phyloP scores from a whole-genome alignment of 2,329 filamentous ascomycete genomes.

The Thielaviopsis musarum region DNA sequence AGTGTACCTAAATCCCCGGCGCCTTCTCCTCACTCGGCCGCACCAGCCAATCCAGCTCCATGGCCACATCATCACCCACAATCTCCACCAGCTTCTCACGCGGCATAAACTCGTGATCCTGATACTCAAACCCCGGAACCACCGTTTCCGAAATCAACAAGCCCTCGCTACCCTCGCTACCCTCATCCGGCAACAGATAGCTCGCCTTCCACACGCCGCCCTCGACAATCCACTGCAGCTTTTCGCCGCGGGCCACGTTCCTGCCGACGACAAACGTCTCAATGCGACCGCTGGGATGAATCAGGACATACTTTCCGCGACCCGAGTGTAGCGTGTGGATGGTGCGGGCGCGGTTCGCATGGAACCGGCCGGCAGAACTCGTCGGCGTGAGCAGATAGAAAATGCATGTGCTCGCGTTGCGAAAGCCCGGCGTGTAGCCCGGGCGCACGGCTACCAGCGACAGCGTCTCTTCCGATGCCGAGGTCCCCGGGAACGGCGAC shows the following conservation, averaged over 20 bases:
- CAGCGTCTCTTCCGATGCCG: slow-evolving; percentile 22
- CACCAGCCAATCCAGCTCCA: slow-evolving; percentile 31
- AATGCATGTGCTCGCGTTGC: slow-evolving; percentile 43
- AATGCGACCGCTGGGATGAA: slow-evolving; percentile 37
- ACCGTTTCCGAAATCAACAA: slow-evolving; percentile 53
- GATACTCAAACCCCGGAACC: slow-evolving; percentile 49
- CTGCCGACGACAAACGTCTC: slow-evolving; percentile 46
- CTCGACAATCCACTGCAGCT: slow-evolving; percentile 50
- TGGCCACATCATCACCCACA: slow-evolving; percentile 31
- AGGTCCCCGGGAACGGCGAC: slow-evolving; percentile 30
- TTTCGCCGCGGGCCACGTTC: slow-evolving; percentile 40
- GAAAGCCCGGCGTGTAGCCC: slow-evolving; percentile 24
- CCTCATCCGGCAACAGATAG: slow-evolving; percentile 32
- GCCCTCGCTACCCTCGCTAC: slow-evolving; percentile 25
- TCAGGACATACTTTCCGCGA: slow-evolving; percentile 44
- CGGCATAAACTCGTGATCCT: slow-evolving; percentile 49
- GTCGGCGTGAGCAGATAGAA: slow-evolving; percentile 45
- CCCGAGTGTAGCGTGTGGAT: slow-evolving; percentile 50
- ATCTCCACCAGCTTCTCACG: slow-evolving; percentile 32
- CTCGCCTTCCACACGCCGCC: slow-evolving; percentile 51
- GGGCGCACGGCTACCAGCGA: slow-evolving; percentile 19
- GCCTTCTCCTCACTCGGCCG: slow-evolving; percentile 14
- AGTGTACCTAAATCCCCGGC: background rate
- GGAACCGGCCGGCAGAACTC: slow-evolving; percentile 41
- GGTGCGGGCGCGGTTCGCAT: slow-evolving; percentile 43